Evolutionary conservation across 352 stramenopile genomes (phyloP).

Genomic region (Phytopythium sindhum): DNA sequence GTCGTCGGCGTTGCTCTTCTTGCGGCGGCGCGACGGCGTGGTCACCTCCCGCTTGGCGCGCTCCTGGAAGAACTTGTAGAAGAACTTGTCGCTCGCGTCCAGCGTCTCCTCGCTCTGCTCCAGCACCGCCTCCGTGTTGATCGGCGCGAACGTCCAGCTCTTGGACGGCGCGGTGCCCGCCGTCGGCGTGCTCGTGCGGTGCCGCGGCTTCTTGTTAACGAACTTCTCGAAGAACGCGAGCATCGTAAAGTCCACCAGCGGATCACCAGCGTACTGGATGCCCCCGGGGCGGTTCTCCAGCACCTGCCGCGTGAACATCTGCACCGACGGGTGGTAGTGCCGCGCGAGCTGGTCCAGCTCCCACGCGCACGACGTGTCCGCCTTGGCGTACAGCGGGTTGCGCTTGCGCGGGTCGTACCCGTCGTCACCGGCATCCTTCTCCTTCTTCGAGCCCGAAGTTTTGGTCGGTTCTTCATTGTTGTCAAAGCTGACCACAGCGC

Average conservation of each 20-base stretch:
- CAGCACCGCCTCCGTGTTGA: conserved; percentile 72
- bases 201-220: conserved; percentile 96
- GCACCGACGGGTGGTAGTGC: conserved; percentile 97
- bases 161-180: conserved; percentile 25
- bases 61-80: conserved; percentile 94
- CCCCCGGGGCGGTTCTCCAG: conserved; percentile 38
- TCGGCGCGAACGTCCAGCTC: conserved; percentile 65
- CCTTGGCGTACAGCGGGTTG: conserved; percentile 82
- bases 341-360: conserved; percentile 89
- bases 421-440: conserved; percentile 12
- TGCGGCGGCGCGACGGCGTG: conserved; percentile 21
- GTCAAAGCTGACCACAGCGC: conserved; percentile 33
- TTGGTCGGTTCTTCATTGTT: conserved; percentile 21
- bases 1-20: conserved; percentile 26
- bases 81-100: conserved; percentile 87
- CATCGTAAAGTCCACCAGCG: conserved; percentile 96
- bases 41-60: conserved; percentile 49
- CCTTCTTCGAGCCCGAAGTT: conserved; percentile 11
- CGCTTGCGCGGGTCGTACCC: conserved; percentile 86
- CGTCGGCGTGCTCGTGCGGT: conserved; percentile 27
- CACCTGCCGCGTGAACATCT: conserved; percentile 88
- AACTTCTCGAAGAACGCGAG: conserved; percentile 98
- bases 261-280: conserved; percentile 94
- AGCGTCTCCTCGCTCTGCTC: conserved; percentile 57
- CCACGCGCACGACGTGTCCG: conserved; percentile 84